Base-by-base conservation (phyloP, 2,329 filamentous ascomycete genomes). In the Penicillium freii region DNA sequence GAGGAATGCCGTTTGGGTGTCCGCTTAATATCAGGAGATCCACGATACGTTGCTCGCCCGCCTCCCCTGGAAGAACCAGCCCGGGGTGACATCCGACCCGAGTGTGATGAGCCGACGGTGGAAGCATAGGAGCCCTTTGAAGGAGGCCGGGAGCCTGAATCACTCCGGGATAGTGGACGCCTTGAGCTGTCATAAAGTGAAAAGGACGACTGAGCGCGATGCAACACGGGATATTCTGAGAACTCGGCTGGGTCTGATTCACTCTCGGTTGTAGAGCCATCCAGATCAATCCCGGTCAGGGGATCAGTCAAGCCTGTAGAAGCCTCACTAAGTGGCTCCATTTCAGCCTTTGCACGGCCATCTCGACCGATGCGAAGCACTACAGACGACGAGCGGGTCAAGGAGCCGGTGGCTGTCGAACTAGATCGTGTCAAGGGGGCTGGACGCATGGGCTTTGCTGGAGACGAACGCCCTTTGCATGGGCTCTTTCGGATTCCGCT, bases 311-410 rank as follows among this genome's bases (percentile, higher is more conserved):
- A 60, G 1, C 67, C 70, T 1, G 70, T 73, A 5, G 71, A 64
- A 13, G 64, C 65, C 49, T 73, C 68, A 17, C 67, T 61, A 17
- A 75, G 64, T 7, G 75, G 59, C 53, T 74, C 73, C 68, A 77
- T 76, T 57, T 78, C 75, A 5, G 78, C 75, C 65, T 77, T 80
- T 29, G 79, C 79, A 54, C 78, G 70, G 15, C 79, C 78, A 62
- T 80, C 77, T 48, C 75, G 74, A 56, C 78, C 78, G 59, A 81
- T 79, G n/a, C 73, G 76, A 23, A 81, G 69, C 5, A 79, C 71
- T 19, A 81, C 66, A 7, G 77, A 78, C 34, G 72, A 72, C 23
- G 77, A 75, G 2, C 73, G 74, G 42, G 65, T 65, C 36, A 74
- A 69, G 27, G 75, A 45, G 7, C 60, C 56, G 8, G 68, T 59